phyloP scores from a whole-genome alignment of 108 stramenopile genomes.

The Chaetoceros muelleri region DNA sequence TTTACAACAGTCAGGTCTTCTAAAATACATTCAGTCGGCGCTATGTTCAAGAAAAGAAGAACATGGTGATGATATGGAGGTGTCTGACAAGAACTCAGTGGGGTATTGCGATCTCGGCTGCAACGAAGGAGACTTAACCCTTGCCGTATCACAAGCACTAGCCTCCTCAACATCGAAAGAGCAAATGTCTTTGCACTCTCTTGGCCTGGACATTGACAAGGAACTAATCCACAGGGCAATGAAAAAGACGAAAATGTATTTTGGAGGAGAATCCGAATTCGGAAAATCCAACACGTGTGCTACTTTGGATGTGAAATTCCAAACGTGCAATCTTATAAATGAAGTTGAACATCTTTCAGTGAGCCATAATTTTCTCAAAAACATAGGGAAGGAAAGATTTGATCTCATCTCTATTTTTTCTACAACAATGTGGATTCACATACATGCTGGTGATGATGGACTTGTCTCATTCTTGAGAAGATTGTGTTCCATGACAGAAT shows the following conservation, averaged over 20 bases:
- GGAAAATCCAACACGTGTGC: too few relatives aligned
- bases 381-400: constrained; percentile 8
- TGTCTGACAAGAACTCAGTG: constrained; percentile 4
- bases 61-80: background rate
- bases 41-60: background rate
- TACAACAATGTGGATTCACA: constrained; percentile 52
- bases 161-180: background rate
- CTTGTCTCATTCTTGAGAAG: constrained; percentile 20
- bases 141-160: constrained; percentile 20
- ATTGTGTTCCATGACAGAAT: constrained; percentile 27
- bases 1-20: background rate
- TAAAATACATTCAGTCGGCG: constrained; percentile 3
- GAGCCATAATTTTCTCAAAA: background rate
- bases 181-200: constrained; percentile 11
- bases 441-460: constrained; percentile 37
- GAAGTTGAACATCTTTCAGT: too few relatives aligned
- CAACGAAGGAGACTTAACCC: constrained; percentile 42
- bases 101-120: constrained; percentile 44
- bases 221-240: constrained; percentile 28
- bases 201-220: constrained; percentile 39
- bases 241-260: constrained; percentile 19
- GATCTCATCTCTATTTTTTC: constrained; percentile 41
- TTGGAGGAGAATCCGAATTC: too few relatives aligned
- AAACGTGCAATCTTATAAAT: too few relatives aligned
- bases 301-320: too few relatives aligned